Base-by-base conservation (phyloP, 345 rosid species). In the Bretschneidera sinensis region DNA sequence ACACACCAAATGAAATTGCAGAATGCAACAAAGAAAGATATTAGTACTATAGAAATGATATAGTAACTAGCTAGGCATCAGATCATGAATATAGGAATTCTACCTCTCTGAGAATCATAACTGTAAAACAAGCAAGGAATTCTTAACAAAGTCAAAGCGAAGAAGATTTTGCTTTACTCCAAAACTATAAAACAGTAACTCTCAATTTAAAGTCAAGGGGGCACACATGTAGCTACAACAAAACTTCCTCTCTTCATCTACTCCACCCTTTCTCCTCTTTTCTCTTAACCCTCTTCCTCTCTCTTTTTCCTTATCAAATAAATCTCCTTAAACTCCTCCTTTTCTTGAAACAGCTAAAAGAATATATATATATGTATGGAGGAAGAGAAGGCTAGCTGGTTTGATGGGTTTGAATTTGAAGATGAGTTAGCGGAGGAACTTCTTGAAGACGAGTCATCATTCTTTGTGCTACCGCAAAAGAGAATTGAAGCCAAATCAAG, bases 381-480 rank as follows among this genome's bases (percentile, higher is more conserved):
- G 51, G 66, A 64, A 43, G 75, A 69, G 18, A 60, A 61, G 17
- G 64, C 43, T 35, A 60, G 50, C 24, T 59, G 74, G 79, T 51
- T 33, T 45, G 63, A 54, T 15, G 72, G 59, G 47, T 57, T 15
- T 17, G 86, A 72, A 19, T 45, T 45, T n/a, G n/a, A n/a, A 14
- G 82, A 82, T 21, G 82, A 78, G 68, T 74, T 73, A 22, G 66
- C 81, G 7, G 74, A 77, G 53, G 83, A 84, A 76, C 77, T 79
- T 48, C 79, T 85, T 9, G 75, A 74, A 15, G 74, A 79, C 31
- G 84, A 78, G 10, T 75, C 81, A 39, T 85, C 79, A 60, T 72
- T 81, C 72, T 74, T 79, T 58, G 18, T 76, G 51, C 15, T 58
- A 4, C 79, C 81, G 2, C 73, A 71, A 60, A 62, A 22, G 14